Percentiles rank a stretch among this genome's conserved stretches.
Conservation (phyloP, 176 grass and related monocot genomes). For the Luzula sylvatica region DNA sequence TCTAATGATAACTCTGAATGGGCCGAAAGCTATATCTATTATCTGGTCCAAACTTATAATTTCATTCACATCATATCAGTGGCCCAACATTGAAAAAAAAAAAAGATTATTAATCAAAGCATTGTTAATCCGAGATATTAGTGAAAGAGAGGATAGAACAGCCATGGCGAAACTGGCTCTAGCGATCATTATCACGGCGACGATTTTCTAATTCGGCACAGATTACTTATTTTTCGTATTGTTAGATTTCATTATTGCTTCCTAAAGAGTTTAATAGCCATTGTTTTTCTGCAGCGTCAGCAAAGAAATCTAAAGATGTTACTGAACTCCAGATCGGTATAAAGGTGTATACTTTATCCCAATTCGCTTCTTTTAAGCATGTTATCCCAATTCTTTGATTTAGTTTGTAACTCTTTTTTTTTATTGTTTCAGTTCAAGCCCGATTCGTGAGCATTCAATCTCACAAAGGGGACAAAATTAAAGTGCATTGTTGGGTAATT, state of each 20-base stretch:
- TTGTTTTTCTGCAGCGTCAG: constrained; percentile 42
- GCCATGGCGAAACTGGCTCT: constrained; percentile 32
- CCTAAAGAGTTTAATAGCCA: constrained; percentile 9
- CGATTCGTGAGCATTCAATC: constrained; percentile 56
- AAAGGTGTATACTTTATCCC: constrained; percentile 27
- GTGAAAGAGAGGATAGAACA: constrained; percentile 23
- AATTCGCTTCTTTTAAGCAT: neutral
- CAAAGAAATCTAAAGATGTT: constrained; percentile 69
- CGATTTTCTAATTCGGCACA: constrained; percentile 34
- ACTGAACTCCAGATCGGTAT: constrained; percentile 86
- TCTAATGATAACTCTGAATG: too few relatives aligned
- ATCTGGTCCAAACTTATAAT: too few relatives aligned
- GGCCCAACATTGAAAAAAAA: neutral
- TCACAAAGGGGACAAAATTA: constrained; percentile 81
- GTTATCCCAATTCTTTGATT: neutral
- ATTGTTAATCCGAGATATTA: too few relatives aligned
- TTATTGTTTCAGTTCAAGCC: constrained; percentile 61
- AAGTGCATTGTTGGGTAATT: constrained; percentile 88
- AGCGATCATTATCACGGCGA: constrained; percentile 15
- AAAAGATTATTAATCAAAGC: neutral
- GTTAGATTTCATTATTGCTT: too few relatives aligned
- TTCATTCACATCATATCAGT: too few relatives aligned
- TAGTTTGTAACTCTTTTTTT: neutral
- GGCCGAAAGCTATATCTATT: too few relatives aligned
- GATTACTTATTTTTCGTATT: neutral